Percentiles rank a stretch among this genome's conserved stretches.
Evolutionary conservation across 306 rosid species (phyloP).

Genomic region (Vigna reflexopilosa): DNA sequence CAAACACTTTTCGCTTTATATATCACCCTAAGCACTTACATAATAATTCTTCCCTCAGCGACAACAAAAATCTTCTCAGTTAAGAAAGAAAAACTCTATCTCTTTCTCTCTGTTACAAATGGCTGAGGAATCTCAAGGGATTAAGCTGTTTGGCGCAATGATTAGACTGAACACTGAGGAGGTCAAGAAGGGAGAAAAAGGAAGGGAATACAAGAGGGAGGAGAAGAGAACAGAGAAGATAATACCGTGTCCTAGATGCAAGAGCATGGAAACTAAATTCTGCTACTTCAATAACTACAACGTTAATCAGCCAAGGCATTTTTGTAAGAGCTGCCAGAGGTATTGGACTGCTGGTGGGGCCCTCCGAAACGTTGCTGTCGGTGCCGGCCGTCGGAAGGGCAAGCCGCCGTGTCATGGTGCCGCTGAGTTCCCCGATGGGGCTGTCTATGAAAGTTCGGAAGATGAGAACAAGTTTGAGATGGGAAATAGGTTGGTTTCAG

Average conservation of each 20-base stretch:
- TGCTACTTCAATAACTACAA: constrained; percentile 95
- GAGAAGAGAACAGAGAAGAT: constrained; percentile 77
- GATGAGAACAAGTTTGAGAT: constrained; percentile 51
- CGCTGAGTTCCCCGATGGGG: constrained; percentile 29
- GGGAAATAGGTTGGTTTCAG: constrained; percentile 51
- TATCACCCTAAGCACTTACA: not conserved
- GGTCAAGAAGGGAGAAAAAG: constrained; percentile 42
- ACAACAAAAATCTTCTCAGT: constrained; percentile 37
- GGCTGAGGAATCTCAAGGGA: constrained; percentile 66
- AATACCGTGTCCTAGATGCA: constrained; percentile 88
- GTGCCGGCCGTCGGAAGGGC: constrained; percentile 80
- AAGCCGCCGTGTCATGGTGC: constrained; percentile 58
- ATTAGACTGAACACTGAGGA: constrained; percentile 57
- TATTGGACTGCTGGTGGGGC: constrained; percentile 98
- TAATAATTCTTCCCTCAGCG: constrained; percentile 25
- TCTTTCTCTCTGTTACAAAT: constrained; percentile 33
- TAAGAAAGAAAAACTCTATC: constrained; percentile 24
- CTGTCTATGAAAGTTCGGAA: not conserved
- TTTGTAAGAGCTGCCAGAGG: constrained; percentile 88
- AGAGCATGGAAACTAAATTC: constrained; percentile 94
- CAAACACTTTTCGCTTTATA: constrained; percentile 46
- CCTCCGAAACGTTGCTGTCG: constrained; percentile 82
- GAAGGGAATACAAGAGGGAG: constrained; percentile 43
- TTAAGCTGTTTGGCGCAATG: constrained; percentile 83
- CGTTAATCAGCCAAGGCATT: constrained; percentile 93